Evolutionary conservation across 306 rosid species (phyloP), one percentile per base, ranked within the genome.

Genomic region (Begonia loranthoides): DNA sequence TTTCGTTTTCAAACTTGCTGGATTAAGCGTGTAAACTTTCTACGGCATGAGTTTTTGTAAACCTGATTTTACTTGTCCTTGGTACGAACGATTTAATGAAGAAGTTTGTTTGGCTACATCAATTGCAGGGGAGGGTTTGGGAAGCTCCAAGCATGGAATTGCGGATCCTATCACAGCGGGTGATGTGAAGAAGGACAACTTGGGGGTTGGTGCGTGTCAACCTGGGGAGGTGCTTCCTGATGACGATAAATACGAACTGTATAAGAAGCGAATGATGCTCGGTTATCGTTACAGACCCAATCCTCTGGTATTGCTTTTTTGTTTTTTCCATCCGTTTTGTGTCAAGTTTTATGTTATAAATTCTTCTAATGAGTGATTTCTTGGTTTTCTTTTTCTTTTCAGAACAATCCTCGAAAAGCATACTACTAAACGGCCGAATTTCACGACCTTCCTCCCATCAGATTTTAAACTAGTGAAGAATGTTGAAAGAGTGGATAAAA

Each of bases 241-340:
- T 0, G 99, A 92, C 48, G 99, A 87, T 66, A 92, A 86, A 51
- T 92, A 92, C 4, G 99, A 92, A 70, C 99, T 86, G 74, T 92
- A 86, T 70, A 92, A 92, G 66, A 92, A 92, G 78, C 80, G 99
- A 28, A 92, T 92, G 99, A 92, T 92, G 99, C 99, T 92, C 3
- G 99, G 99, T 39, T 92, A 92, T 73, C 94, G 94, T 6, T 49
- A 83, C 79, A 73, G 99, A 60, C 99, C 99, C 9, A 92, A 92
- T 51, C 99, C 99, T 63, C 75, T 92, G 96, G 99, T 92, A 86
- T 19, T 15, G 13, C 38, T 1, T 49, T 13, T 40, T 41, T 58
- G 41, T 12, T 9, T 41, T 13, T 16, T 7, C 22, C 19, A 12
- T 43, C 24, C 17, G 11, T 21, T 17, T 28, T 28, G 9, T 28